phyloP scores from a whole-genome alignment of 1,284 basidiomycete genomes.

The Anthracocystis walkeri region DNA sequence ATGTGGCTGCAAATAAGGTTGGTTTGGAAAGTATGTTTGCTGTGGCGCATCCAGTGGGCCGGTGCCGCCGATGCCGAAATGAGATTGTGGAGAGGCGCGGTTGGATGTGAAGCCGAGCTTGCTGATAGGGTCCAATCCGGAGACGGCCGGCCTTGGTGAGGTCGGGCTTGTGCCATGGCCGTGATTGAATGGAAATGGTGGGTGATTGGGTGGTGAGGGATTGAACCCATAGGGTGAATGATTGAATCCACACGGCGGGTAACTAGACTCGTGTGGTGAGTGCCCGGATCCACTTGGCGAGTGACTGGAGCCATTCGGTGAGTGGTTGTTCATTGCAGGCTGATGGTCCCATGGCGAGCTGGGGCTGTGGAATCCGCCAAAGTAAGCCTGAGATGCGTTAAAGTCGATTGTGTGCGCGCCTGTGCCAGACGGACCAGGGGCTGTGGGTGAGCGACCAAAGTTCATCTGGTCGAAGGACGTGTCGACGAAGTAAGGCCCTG shows the following conservation, averaged over 20 bases:
- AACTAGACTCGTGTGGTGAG: too few species aligned
- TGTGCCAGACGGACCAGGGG: neutral
- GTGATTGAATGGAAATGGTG: too few species aligned
- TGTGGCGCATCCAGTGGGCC: neutral
- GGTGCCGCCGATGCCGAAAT: constrained; percentile 2
- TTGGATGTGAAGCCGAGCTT: constrained; percentile 26
- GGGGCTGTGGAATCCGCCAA: constrained; percentile 5
- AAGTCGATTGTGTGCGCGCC: constrained; percentile 25
- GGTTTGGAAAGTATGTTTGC: neutral
- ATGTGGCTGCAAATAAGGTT: neutral
- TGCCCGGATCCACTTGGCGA: too few species aligned
- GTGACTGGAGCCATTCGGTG: neutral
- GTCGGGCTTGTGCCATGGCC: neutral
- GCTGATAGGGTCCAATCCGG: constrained; percentile 36
- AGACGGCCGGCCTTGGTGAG: constrained; percentile 11
- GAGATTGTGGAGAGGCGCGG: constrained; percentile 7
- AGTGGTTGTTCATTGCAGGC: too few species aligned
- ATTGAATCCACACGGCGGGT: too few species aligned
- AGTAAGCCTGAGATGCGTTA: constrained; percentile 13
- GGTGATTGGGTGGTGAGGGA: too few species aligned
- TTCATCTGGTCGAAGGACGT: constrained; percentile 2
- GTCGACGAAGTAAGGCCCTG: neutral
- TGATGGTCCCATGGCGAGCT: neutral
- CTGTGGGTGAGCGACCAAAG: constrained; percentile 6
- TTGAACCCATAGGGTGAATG: neutral